phyloP scores from a whole-genome alignment of 495 filamentous ascomycete species.

The Neurospora terricola region DNA sequence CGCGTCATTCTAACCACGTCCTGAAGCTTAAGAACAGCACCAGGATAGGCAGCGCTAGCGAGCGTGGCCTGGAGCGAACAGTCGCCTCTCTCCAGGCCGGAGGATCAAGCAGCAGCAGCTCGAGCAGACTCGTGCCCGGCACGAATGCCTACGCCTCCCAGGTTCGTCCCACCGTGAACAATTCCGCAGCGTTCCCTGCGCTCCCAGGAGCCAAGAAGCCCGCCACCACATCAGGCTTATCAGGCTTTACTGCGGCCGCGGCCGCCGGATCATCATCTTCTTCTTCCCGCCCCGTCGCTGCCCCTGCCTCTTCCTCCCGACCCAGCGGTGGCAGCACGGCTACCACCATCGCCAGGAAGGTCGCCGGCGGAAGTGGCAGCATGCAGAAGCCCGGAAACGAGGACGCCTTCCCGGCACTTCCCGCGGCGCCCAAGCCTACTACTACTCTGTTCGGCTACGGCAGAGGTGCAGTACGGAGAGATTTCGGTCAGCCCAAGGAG shows the following conservation, averaged over 20 bases:
- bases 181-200: constrained; percentile 22
- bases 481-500: constrained; percentile 35
- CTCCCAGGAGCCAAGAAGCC: constrained; percentile 40
- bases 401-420: constrained; percentile 76
- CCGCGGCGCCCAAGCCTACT: constrained; percentile 65
- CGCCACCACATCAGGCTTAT: constrained; percentile 23
- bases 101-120: constrained; percentile 28
- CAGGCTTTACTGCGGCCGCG: constrained; percentile 20
- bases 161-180: constrained; percentile 28
- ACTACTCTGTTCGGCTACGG: constrained; percentile 74
- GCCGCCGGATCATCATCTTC: neutral
- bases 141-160: constrained; percentile 28
- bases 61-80: neutral
- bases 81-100: constrained; percentile 42
- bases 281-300: neutral
- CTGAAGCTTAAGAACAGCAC: constrained; percentile 42
- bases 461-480: constrained; percentile 58
- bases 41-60: constrained; percentile 17
- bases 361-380: constrained; percentile 1
- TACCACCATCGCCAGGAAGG: constrained; percentile 2
- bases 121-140: constrained; percentile 29
- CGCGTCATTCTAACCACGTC: constrained; percentile 31
- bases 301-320: neutral
- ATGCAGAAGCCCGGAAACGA: constrained; percentile 11
- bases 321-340: constrained; percentile 13